Conservation (phyloP, 1,284 basidiomycete genomes). For the Boletellus deceptivus region DNA sequence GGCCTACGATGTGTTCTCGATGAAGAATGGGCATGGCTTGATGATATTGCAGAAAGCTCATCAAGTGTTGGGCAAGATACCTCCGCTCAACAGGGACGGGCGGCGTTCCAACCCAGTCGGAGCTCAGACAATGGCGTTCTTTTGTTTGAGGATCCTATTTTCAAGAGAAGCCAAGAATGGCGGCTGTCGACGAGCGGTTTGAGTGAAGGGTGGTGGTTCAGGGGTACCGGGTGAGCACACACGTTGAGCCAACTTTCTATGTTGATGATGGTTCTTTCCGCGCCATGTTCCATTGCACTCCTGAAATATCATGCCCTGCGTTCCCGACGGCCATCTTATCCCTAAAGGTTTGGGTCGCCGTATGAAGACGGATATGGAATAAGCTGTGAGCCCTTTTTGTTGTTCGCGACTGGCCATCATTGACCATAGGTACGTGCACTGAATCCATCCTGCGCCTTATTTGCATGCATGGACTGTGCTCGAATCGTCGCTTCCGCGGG, state of each 20-base stretch:
- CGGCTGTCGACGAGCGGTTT: slow-evolving; percentile 90
- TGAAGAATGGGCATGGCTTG: slow-evolving; percentile 34
- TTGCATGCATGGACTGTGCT: background rate
- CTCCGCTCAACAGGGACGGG: slow-evolving; percentile 22
- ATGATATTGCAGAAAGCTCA: slow-evolving; percentile 6
- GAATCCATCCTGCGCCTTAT: background rate
- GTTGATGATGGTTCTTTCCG: background rate
- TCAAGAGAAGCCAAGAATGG: slow-evolving; percentile 81
- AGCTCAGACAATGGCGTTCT: slow-evolving; percentile 32
- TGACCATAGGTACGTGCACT: background rate
- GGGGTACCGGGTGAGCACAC: slow-evolving; percentile 78
- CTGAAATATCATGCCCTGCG: background rate
- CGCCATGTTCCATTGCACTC: background rate
- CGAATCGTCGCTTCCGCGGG: background rate
- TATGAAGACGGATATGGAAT: slow-evolving; percentile 90
- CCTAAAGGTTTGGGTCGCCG: slow-evolving; percentile 68
- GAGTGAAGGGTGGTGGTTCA: slow-evolving; percentile 84
- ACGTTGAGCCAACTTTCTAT: background rate
- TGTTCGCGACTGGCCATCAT: background rate
- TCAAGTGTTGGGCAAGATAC: slow-evolving; percentile 2
- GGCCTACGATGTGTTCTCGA: slow-evolving; percentile 74
- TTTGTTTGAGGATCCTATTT: slow-evolving; percentile 81
- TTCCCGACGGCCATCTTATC: slow-evolving; percentile 9
- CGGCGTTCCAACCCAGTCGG: background rate
- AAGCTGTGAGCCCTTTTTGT: slow-evolving; percentile 66